phyloP scores from a whole-genome alignment of 1,139 yeast genomes.

The Candida albicans region DNA sequence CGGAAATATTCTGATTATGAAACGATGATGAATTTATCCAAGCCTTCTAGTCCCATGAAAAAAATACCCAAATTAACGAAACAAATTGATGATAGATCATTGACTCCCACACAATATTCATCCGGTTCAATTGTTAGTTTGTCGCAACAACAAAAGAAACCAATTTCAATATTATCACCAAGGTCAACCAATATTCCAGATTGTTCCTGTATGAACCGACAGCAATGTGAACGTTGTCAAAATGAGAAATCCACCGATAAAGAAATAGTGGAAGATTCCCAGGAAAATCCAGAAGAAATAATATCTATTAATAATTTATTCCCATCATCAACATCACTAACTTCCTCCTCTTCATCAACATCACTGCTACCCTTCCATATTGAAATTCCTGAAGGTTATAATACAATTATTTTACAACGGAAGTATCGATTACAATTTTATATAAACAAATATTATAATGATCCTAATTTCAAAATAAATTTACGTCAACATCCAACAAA shows the following conservation, averaged over 20 bases:
- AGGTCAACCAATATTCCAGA: too few species aligned
- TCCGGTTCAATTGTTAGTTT: constrained; percentile 7
- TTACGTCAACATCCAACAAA: constrained; percentile 30
- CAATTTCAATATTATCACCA: not conserved
- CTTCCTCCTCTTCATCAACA: not conserved
- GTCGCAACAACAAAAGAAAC: not conserved
- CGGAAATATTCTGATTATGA: constrained; percentile 1
- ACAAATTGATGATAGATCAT: constrained; percentile 5
- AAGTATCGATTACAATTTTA: constrained; percentile 29
- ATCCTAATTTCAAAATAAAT: constrained; percentile 24
- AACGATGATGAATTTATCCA: not conserved
- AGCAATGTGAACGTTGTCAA: constrained; percentile 12
- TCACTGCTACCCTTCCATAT: constrained; percentile 6
- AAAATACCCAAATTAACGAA: not conserved
- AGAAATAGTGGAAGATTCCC: constrained; percentile 22
- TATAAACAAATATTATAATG: constrained; percentile 20
- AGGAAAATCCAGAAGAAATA: constrained; percentile 15
- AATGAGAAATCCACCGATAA: constrained; percentile 15
- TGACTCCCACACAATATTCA: constrained; percentile 15
- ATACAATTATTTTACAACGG: constrained; percentile 31
- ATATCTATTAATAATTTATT: not conserved
- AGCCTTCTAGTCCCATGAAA: constrained; percentile 7
- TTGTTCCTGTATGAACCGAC: too few species aligned
- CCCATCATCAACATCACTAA: constrained; percentile 1
- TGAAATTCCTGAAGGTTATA: constrained; percentile 11